A percentile compares a stretch with the other conserved stretches of the same genome.
These are phyloP conservation scores for Xylariaceae sp. DNA, from an alignment of 2,329 filamentous ascomycete genomes.

Conservation along the genomic window DNA sequence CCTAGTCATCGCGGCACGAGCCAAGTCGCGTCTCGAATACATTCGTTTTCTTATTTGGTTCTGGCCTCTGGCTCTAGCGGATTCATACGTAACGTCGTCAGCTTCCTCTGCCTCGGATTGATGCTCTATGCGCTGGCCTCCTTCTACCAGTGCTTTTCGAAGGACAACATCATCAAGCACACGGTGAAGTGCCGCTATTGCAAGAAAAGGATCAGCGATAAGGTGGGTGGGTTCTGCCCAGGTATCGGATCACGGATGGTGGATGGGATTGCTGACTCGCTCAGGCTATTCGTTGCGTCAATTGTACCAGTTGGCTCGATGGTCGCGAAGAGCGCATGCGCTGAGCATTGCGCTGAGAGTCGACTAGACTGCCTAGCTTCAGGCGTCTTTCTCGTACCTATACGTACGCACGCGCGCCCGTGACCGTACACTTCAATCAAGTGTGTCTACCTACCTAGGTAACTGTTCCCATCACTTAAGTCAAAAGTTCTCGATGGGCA, in stretches of 20 bases:
- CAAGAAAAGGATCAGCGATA: conserved; percentile 32
- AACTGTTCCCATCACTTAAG: too few relatives aligned
- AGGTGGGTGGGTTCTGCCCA: conserved; percentile 19
- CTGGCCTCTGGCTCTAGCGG: conserved; percentile 33
- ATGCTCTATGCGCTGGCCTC: conserved; percentile 59
- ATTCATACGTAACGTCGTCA: conserved; percentile 59
- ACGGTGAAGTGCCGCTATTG: conserved; percentile 65
- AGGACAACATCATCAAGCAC: conserved; percentile 66
- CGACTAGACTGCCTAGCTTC: too few relatives aligned
- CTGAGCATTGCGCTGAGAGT: conserved; percentile 7
- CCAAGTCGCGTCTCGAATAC: neutral
- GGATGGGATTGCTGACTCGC: neutral
- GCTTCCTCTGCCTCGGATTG: conserved; percentile 60
- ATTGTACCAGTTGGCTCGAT: conserved; percentile 54
- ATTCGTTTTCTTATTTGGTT: neutral
- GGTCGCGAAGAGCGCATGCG: conserved; percentile 43
- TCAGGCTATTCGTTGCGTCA: conserved; percentile 45
- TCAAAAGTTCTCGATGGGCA: too few relatives aligned
- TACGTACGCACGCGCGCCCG: too few relatives aligned
- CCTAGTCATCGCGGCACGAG: neutral
- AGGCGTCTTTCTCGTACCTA: too few relatives aligned
- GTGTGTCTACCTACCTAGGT: too few relatives aligned
- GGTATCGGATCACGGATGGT: neutral
- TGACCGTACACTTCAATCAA: too few relatives aligned
- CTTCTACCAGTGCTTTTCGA: conserved; percentile 54